Percentiles rank a stretch among this genome's conserved stretches.
These are phyloP conservation scores for Solanum sparsipilum DNA, from an alignment of 257 asterid genomes.

Conservation along the genomic window DNA sequence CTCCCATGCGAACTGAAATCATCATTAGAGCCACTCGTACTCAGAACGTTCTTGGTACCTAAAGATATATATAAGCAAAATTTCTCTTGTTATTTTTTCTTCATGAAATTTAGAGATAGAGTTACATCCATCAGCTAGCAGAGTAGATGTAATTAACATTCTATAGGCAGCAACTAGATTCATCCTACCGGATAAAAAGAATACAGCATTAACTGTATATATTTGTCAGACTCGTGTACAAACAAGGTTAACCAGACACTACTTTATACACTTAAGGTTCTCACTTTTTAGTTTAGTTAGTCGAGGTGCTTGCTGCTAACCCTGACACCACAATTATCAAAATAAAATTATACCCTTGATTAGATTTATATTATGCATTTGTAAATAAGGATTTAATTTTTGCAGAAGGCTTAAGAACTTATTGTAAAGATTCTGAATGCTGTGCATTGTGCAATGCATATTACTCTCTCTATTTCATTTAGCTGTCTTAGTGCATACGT, in stretches of 20 bases:
- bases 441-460: background rate
- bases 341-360: background rate
- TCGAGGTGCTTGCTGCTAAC: background rate
- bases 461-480: background rate
- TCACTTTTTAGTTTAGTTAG: background rate
- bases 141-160: background rate
- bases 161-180: background rate
- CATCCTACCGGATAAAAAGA: too few relatives aligned
- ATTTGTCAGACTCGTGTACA: background rate
- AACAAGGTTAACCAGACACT: background rate
- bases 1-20: slow-evolving; percentile 56
- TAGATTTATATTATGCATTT: background rate
- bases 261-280: too few relatives aligned
- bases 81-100: background rate
- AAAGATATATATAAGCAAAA: background rate
- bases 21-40: slow-evolving; percentile 55
- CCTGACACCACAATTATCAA: background rate
- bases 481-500: background rate
- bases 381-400: background rate
- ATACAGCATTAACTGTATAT: background rate
- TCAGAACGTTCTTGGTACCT: slow-evolving; percentile 44
- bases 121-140: background rate
- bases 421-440: background rate
- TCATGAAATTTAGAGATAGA: background rate
- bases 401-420: background rate